These are phyloP conservation scores for Hypoxylon sp. DNA, from an alignment of 2,329 filamentous ascomycete species.

Conservation along the genomic window DNA sequence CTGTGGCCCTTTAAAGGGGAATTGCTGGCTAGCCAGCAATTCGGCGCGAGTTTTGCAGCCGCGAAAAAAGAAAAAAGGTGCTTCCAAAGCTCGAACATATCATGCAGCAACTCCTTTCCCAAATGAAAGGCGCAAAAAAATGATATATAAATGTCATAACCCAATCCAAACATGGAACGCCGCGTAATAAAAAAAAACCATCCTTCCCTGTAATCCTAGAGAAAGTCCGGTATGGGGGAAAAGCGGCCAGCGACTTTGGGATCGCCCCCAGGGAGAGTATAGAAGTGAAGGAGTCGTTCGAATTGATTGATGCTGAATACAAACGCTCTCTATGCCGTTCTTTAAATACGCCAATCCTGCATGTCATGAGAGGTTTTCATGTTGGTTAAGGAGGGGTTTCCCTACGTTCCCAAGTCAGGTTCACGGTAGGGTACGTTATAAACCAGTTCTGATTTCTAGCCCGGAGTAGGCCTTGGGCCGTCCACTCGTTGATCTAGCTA, in stretches of 20 bases:
- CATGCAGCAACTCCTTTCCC: constrained; percentile 21
- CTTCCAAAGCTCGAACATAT: constrained; percentile 15
- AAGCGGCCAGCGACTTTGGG: constrained; percentile 25
- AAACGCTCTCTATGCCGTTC: constrained; percentile 39
- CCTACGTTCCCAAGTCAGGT: constrained; percentile 16
- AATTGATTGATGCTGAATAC: constrained; percentile 28
- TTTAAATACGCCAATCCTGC: constrained; percentile 29
- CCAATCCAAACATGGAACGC: constrained; percentile 20
- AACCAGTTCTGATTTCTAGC: constrained; percentile 2
- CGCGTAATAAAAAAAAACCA: constrained; percentile 28
- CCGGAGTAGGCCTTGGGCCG: constrained; percentile 7
- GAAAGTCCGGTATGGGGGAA: constrained; percentile 28
- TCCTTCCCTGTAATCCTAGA: constrained; percentile 20
- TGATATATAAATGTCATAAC: constrained; percentile 11
- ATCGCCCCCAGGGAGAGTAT: constrained; percentile 23
- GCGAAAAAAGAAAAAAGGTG: constrained; percentile 8
- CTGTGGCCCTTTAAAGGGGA: constrained; percentile 14
- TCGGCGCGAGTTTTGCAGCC: constrained; percentile 29
- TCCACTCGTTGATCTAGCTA: constrained; percentile 23
- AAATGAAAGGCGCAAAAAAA: neutral
- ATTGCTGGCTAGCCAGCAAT: constrained; percentile 28
- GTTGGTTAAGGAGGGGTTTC: constrained; percentile 6
- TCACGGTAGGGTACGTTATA: neutral
- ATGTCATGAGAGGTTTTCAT: constrained; percentile 30
- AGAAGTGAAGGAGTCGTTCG: constrained; percentile 25